Evolutionary conservation across 78 protist genomes (phyloP), one percentile per base, ranked within the genome.

Genomic region (Dictyostelium intermedium): DNA sequence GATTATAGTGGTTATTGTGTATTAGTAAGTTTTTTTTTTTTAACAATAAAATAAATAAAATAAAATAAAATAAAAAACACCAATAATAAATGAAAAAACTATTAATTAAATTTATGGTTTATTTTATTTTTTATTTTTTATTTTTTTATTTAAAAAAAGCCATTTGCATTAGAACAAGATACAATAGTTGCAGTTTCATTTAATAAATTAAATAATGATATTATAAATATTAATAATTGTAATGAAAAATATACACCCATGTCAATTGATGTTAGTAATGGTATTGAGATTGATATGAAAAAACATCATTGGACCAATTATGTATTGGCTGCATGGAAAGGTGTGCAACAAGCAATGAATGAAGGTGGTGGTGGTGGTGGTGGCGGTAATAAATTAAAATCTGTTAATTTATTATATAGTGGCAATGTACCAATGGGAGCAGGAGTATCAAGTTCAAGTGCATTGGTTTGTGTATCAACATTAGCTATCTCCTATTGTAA

Each of bases 1-100:
- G 96, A 92, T 41, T 92, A 92, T 41, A 69, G 87, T 74, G 96
- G 96, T 20, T 92, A 85, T 72, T 85, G 92, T 35, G 96, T 92
- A 56, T 74, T 92, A 7, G 95, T 91, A 87, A 45, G 92, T 72
- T n/a, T n/a, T n/a, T n/a, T n/a, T n/a, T n/a, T n/a, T n/a, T n/a
- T n/a, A n/a, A n/a, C n/a, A n/a, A n/a, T n/a, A 69, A n/a, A 11
- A 11, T 8, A 30, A 30, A 69, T 4, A 27, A 69, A 27, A 27
- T n/a, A 25, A 25, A 63, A 63, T n/a, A 63, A 63, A 60, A 60
- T 18, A 60, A 60, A 60, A 60, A 60, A 60, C n/a, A n/a, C n/a
- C n/a, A n/a, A n/a, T n/a, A n/a, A n/a, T n/a, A n/a, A n/a, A n/a
- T n/a, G 8, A 16, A 53, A 41, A 41, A 14, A 50, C 61, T 14